These are phyloP conservation scores for Candida albicans DNA, from an alignment of 1,139 yeast species.

Conservation along the genomic window DNA sequence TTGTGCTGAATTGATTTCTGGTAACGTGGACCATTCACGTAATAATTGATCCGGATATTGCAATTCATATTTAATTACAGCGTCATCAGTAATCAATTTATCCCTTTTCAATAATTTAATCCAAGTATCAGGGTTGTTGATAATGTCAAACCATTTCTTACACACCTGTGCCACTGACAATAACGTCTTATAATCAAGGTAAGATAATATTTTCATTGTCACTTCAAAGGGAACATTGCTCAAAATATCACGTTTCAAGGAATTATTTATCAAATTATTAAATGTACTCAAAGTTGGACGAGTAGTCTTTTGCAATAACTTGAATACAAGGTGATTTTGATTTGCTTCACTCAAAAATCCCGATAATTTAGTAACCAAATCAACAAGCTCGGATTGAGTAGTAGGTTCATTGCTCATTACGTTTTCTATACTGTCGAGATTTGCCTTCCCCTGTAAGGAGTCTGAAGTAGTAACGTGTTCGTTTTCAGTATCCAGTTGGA, in stretches of 20 bases:
- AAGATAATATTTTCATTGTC: constrained; percentile 63
- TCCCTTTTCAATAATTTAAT: constrained; percentile 53
- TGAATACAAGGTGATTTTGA: constrained; percentile 54
- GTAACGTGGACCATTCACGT: constrained; percentile 32
- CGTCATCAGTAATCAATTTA: constrained; percentile 45
- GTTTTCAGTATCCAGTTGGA: constrained; percentile 29
- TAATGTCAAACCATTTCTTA: constrained; percentile 63
- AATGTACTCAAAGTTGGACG: constrained; percentile 71
- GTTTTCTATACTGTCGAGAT: constrained; percentile 20
- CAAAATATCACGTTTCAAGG: constrained; percentile 73
- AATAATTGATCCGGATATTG: constrained; percentile 27
- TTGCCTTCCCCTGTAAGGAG: constrained; percentile 1
- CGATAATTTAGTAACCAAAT: constrained; percentile 36
- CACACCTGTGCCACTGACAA: constrained; percentile 66
- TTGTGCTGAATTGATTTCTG: constrained; percentile 41
- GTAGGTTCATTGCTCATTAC: constrained; percentile 31
- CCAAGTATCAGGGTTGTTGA: constrained; percentile 66
- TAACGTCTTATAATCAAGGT: constrained; percentile 65
- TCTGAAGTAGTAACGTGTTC: constrained; percentile 1
- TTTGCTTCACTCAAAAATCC: constrained; percentile 38
- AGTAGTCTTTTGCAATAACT: constrained; percentile 62
- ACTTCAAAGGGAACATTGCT: constrained; percentile 74
- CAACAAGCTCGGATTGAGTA: constrained; percentile 43
- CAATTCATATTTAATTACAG: constrained; percentile 37
- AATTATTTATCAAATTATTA: constrained; percentile 54